Percentiles rank a stretch among this genome's conserved stretches.
Conservation (phyloP, 2,329 filamentous ascomycete species). For the Ustilaginoidea virens region DNA sequence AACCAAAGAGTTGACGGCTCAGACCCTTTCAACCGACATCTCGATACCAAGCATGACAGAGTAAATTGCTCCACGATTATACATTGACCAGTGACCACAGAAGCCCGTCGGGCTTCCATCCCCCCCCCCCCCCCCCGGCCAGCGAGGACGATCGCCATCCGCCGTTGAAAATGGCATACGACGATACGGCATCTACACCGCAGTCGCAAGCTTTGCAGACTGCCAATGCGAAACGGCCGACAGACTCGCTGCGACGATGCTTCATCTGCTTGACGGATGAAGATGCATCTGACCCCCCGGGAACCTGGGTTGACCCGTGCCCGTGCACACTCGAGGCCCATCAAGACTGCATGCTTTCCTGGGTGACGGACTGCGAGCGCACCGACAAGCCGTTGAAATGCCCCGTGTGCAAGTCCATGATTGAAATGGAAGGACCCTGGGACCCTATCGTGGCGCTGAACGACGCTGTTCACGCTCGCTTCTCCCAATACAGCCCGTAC, state of each 20-base stretch:
- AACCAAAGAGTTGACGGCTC: no score
- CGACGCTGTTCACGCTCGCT: conserved; percentile 37
- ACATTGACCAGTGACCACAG: no score
- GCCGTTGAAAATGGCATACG: conserved; percentile 2
- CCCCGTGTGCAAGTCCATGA: conserved; percentile 77
- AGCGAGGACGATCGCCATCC: not conserved
- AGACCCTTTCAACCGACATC: no score
- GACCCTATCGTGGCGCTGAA: conserved; percentile 57
- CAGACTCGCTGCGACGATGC: conserved; percentile 29
- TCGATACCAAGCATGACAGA: no score
- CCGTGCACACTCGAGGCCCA: conserved; percentile 84
- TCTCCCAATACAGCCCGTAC: conserved; percentile 41
- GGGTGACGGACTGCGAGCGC: conserved; percentile 79
- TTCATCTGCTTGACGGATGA: conserved; percentile 49
- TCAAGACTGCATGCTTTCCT: conserved; percentile 76
- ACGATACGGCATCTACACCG: conserved; percentile 3
- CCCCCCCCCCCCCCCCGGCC: not conserved
- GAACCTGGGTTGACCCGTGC: conserved; percentile 72
- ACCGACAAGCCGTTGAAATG: conserved; percentile 56
- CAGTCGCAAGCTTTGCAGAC: conserved; percentile 7
- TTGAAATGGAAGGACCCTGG: conserved; percentile 58
- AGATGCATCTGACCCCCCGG: conserved; percentile 28
- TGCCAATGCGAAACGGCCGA: conserved; percentile 6
- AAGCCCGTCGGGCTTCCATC: no score
- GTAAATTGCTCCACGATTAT: no score